Base-by-base conservation (phyloP, 176 grass and related monocot species). In the Zizania latifolia region DNA sequence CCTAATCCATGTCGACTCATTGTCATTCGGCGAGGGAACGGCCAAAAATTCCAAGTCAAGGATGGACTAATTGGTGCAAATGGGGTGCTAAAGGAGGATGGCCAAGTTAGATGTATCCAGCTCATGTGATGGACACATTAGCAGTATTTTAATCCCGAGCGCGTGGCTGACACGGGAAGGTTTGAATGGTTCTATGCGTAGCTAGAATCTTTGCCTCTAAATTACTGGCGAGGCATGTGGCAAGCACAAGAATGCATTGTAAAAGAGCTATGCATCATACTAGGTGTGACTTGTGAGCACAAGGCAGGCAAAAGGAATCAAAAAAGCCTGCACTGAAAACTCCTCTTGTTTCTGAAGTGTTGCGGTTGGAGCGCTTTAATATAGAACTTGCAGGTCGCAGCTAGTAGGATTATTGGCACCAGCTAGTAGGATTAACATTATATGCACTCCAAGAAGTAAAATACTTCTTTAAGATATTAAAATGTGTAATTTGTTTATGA, bases 31-130 rank as follows among this genome's bases (percentile, higher is more conserved):
- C 37, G 27, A 68, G 58, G 81, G 31, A 38, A 16, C 44, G 46
- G 67, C 8, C 19, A 83, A 30, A 56, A 35, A 59, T 76, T 68
- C 53, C 30, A 21, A 65, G 72, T 76, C 81, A 68, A 68, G 72
- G 39, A 58, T 83, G 71, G 62, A 60, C 71, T 15, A 58, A 66
- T 28, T 29, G 37, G 51, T 59, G 62, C 71, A 36, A 68, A 53
- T 50, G 6, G 6, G 58, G 62, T 23, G 38, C 8, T 59, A 68
- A 83, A 69, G 23, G 39, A 55, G 62, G 30, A 39, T 29, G 71
- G 56, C 81, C 72, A 83, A 75, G 71, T 75, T 75, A 68, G n/a
- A 34, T 83, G 50, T 48, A 68, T 75, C 71, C 81, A 82, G 81
- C 81, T 83, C 81, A 83, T 48, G 50, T 58, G 81, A 75, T 68